These are phyloP conservation scores for Erythrophleum fordii DNA, from an alignment of 306 rosid species.

Conservation along the genomic window DNA sequence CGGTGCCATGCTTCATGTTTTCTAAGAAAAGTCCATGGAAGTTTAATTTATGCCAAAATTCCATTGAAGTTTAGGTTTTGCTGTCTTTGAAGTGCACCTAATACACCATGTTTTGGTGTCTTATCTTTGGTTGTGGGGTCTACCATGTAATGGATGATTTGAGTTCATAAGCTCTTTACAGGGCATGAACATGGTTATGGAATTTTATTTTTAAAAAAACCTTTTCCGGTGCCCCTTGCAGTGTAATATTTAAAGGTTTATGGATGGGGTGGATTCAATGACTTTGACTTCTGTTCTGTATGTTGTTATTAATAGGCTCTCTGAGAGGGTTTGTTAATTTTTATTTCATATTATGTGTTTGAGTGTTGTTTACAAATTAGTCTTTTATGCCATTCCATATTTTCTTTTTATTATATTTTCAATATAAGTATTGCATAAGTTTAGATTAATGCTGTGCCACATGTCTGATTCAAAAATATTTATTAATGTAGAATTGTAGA, in stretches of 20 bases:
- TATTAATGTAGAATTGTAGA: background rate
- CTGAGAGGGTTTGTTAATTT: background rate
- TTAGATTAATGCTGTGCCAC: background rate
- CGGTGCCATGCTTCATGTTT: background rate
- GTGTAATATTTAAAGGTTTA: background rate
- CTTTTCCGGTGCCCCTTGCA: background rate
- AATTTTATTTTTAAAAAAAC: background rate
- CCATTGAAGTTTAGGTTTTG: background rate
- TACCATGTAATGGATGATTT: background rate
- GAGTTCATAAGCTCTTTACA: background rate
- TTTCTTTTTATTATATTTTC: constrained; percentile 7
- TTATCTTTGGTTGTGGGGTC: background rate
- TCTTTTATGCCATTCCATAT: constrained; percentile 18
- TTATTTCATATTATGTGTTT: background rate
- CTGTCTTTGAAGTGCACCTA: background rate
- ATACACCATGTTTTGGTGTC: background rate
- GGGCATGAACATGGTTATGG: background rate
- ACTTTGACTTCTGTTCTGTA: background rate
- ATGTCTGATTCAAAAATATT: background rate
- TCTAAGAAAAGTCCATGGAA: background rate
- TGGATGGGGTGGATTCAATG: background rate
- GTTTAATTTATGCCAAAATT: background rate
- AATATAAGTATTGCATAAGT: background rate
- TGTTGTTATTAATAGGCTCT: constrained; percentile 18
- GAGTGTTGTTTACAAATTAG: background rate